Evolutionary conservation across 2,329 filamentous ascomycete genomes (phyloP), one percentile per base, ranked within the genome.

Genomic region (Raffaelea ambrosiae): DNA sequence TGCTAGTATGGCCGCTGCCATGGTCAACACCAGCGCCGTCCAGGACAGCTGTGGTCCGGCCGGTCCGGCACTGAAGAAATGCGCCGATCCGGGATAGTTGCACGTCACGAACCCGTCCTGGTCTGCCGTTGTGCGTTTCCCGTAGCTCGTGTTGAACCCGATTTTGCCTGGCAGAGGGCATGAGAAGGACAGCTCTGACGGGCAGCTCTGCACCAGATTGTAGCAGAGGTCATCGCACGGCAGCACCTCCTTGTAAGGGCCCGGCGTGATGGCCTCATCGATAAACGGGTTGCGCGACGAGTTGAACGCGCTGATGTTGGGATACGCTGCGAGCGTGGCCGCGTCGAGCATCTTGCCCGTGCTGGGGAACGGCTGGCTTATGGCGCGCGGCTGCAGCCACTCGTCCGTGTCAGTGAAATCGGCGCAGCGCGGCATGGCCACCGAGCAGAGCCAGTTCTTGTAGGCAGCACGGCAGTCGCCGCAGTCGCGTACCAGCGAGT

Each of bases 371-470:
- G 74, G 57, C 50, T 83, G 79, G 29, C 73, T 79, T 46, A 88
- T 76, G 58, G 91, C 93, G 41, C 93, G 84, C 19, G 75, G 70
- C 51, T 82, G 77, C 3, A 88, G 73, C 59, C 69, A 81, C 11
- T 65, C 58, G 26, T 72, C 63, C 2, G 71, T 66, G 53, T 67
- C 66, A 1, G 64, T 46, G 58, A 86, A 93, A 66, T 96, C 91
- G 59, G 88, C 84, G 69, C 93, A 98, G 26, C 90, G 86, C 1
- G 93, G 93, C 52, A 98, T 93, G 16, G 82, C 85, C 23, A 97
- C 89, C 21, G 88, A 86, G 69, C 93, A 98, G 19, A 98, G 81
- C 93, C 93, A 98, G 59, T 82, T 74, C 64, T 94, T 96, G 74
- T 98, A 98, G 9, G 88, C 88, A 1, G 62, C 59, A 16, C 72